phyloP scores from a whole-genome alignment of 2,329 filamentous ascomycete genomes.

The Onygena corvina region DNA sequence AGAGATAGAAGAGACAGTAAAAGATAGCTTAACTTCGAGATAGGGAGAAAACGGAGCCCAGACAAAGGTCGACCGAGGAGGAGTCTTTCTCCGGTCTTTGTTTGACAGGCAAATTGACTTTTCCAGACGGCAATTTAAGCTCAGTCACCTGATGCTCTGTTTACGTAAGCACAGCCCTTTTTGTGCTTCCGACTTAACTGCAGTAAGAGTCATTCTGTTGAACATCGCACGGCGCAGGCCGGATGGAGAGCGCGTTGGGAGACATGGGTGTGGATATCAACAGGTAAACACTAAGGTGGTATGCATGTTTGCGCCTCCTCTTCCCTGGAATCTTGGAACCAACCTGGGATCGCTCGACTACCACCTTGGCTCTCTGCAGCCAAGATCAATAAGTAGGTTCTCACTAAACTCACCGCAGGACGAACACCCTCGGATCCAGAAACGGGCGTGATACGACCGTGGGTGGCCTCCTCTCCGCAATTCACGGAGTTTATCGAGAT shows the following conservation, averaged over 20 bases:
- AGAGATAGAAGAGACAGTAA: neutral
- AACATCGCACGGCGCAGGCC: no score
- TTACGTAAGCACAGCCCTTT: neutral
- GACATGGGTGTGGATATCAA: no score
- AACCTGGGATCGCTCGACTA: neutral
- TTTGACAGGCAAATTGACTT: constrained; percentile 1
- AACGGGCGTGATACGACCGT: no score
- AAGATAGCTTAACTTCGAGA: no score
- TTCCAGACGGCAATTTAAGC: neutral
- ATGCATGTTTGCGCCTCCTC: neutral
- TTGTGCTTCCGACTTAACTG: neutral
- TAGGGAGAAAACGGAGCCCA: neutral
- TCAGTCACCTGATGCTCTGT: neutral
- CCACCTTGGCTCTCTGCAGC: constrained; percentile 2
- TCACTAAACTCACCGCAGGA: neutral
- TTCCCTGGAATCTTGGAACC: neutral
- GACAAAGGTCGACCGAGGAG: no score
- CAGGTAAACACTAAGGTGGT: no score
- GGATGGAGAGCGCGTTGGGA: no score
- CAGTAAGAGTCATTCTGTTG: neutral
- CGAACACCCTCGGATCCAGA: no score
- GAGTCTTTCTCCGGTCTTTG: neutral
- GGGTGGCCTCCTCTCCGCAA: no score
- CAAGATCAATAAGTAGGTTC: neutral
- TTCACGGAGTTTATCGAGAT: no score